Base-by-base conservation (phyloP, 805 yeast genomes). In the Saccharomyces mikatae region DNA sequence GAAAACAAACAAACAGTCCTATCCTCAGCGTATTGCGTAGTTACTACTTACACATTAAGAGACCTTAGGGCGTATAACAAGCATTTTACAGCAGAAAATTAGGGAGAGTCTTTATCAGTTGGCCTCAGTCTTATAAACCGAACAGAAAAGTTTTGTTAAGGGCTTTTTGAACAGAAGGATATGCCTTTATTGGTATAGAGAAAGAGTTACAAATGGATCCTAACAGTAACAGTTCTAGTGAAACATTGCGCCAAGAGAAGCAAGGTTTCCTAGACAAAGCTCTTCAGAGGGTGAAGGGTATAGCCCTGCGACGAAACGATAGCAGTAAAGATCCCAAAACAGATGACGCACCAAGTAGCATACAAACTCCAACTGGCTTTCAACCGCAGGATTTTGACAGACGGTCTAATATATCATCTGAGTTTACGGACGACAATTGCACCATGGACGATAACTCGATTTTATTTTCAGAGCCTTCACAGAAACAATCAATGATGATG, bases 401-500 rank as follows among this genome's bases (percentile, higher is more conserved):
- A 29, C 28, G 22, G 22, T 48, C 32, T 3, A 26, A 28, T 17
- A 44, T 22, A 31, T 21, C 24, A 4, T 28, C 36, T 8, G n/a
- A 24, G 26, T 36, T 21, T 13, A n/a, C 41, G 6, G 52, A 28
- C 21, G 49, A 50, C 5, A 54, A 41, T 32, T 41, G 48, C 4
- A 32, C 26, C 26, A 48, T 13, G 6, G 63, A 60, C 48, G 55
- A 57, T 24, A 62, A 58, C 9, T 60, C 68, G 5, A 41, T 56
- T 22, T 56, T 67, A 27, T 68, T 67, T 46, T 54, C 64, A 8
- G 61, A 63, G 46, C 67, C 68, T 4, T 67, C 79, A 0, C 68
- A 62, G 50, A 62, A 60, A 3, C 79, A 74, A 61, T 81, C 89
- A 0, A 76, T 83, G 2, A 70, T 76, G 48, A 81, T 84, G 77